phyloP scores from a whole-genome alignment of 1,139 yeast genomes.

The Taphrina communis region DNA sequence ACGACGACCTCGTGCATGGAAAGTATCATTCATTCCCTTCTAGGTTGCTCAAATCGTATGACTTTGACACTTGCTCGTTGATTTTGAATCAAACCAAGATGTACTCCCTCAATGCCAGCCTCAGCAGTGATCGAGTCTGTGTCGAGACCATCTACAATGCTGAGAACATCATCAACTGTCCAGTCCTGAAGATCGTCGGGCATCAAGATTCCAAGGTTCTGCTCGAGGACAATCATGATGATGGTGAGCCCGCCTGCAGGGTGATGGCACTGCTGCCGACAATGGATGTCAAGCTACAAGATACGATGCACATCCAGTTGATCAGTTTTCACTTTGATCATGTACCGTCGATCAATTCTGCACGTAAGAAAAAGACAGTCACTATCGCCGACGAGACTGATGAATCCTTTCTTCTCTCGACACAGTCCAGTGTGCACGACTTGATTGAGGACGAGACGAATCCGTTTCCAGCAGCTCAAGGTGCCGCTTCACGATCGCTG shows the following conservation, averaged over 20 bases:
- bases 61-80: constrained; percentile 4
- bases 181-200: constrained; percentile 5
- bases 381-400: constrained; percentile 9
- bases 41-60: background rate
- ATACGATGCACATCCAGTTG: background rate
- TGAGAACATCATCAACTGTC: background rate
- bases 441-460: constrained; percentile 1
- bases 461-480: constrained; percentile 13
- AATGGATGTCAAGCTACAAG: background rate
- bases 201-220: constrained; percentile 3
- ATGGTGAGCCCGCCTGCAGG: constrained; percentile 10
- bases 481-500: background rate
- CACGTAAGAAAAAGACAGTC: background rate
- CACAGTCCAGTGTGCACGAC: constrained; percentile 7
- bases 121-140: constrained; percentile 7
- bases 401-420: background rate
- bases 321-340: constrained; percentile 26
- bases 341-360: background rate
- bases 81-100: constrained; percentile 7
- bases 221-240: constrained; percentile 13
- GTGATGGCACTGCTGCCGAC: background rate
- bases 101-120: background rate
- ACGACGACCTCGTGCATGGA: constrained; percentile 26
- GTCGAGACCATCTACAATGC: constrained; percentile 13
- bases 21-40: constrained; percentile 20